phyloP scores from a whole-genome alignment of 768 basidiomycete genomes.

The Boletus rubropictus region DNA sequence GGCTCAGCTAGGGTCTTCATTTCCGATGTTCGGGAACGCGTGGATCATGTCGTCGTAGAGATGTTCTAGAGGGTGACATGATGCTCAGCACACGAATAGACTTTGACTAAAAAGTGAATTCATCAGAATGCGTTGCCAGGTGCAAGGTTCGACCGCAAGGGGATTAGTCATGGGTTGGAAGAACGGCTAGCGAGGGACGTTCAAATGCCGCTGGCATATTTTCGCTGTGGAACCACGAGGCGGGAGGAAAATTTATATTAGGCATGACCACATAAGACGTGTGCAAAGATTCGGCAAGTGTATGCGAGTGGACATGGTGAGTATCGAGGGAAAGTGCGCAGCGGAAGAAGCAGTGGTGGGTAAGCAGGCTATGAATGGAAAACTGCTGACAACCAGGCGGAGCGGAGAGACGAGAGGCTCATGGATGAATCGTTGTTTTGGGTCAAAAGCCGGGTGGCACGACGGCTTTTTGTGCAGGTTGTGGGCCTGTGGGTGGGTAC shows the following conservation, averaged over 20 bases:
- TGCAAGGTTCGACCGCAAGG: slow-evolving; percentile 10
- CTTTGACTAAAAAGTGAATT: slow-evolving; percentile 19
- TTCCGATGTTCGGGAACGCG: slow-evolving; percentile 25
- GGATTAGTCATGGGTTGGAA: slow-evolving; percentile 17
- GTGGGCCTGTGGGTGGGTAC: slow-evolving; percentile 46
- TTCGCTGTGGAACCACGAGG: slow-evolving; percentile 16
- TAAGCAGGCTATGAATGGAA: slow-evolving; percentile 9
- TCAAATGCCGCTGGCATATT: slow-evolving; percentile 22
- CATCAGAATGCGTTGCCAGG: slow-evolving; percentile 29
- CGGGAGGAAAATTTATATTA: slow-evolving; percentile 27
- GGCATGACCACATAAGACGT: slow-evolving; percentile 25
- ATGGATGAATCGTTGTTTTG: not conserved
- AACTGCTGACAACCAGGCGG: slow-evolving; percentile 4
- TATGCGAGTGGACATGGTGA: slow-evolving; percentile 8
- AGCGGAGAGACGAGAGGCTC: not conserved
- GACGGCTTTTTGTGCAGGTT: slow-evolving; percentile 44
- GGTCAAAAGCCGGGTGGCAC: slow-evolving; percentile 82
- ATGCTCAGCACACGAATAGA: slow-evolving; percentile 19
- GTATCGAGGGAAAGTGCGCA: slow-evolving; percentile 12
- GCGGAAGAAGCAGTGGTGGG: slow-evolving; percentile 13
- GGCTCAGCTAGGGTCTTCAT: slow-evolving; percentile 33
- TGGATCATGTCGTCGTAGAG: slow-evolving; percentile 22
- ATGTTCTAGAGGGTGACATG: slow-evolving; percentile 12
- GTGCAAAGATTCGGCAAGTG: slow-evolving; percentile 8
- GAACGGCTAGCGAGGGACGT: slow-evolving; percentile 13